phyloP scores from a whole-genome alignment of 495 filamentous ascomycete species.

The Tuber magnatum region DNA sequence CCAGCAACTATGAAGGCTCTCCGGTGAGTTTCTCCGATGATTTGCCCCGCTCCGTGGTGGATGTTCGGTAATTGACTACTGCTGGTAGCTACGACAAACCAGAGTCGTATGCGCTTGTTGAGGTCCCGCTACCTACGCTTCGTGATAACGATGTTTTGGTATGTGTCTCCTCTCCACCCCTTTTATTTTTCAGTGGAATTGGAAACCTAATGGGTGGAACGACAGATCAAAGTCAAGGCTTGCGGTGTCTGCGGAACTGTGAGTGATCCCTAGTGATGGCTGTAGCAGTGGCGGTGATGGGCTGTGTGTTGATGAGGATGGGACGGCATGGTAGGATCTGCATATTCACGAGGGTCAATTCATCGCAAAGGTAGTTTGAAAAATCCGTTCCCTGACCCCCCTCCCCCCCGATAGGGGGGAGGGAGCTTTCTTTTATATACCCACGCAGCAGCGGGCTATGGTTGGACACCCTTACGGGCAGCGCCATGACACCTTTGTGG shows the following conservation, averaged over 20 bases:
- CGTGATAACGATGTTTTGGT: slow-evolving; percentile 56
- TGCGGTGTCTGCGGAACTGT: slow-evolving; percentile 65
- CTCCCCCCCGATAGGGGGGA: background rate
- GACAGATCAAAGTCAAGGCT: slow-evolving; percentile 55
- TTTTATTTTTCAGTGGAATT: slow-evolving; percentile 1
- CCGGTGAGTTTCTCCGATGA: slow-evolving; percentile 43
- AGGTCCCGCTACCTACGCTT: slow-evolving; percentile 54
- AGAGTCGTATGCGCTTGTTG: slow-evolving; percentile 52
- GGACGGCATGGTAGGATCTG: slow-evolving; percentile 33
- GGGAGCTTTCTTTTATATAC: slow-evolving; percentile 12
- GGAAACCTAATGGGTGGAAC: slow-evolving; percentile 10
- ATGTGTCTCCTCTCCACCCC: slow-evolving; percentile 15
- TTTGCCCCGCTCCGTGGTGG: background rate
- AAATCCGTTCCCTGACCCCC: background rate
- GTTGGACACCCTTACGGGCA: slow-evolving; percentile 27
- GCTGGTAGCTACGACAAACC: slow-evolving; percentile 56
- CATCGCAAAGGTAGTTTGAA: slow-evolving; percentile 50
- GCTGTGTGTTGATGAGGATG: slow-evolving; percentile 17
- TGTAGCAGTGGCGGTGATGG: background rate
- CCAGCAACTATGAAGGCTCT: slow-evolving; percentile 58
- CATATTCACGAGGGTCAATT: slow-evolving; percentile 64
- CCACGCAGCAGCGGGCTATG: background rate
- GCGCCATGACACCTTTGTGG: slow-evolving; percentile 29
- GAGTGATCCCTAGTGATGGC: slow-evolving; percentile 12
- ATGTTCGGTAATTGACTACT: slow-evolving; percentile 16